Evolutionary conservation across 805 yeast genomes (phyloP), one percentile per base, ranked within the genome.

Genomic region (Pichia deserticola): DNA sequence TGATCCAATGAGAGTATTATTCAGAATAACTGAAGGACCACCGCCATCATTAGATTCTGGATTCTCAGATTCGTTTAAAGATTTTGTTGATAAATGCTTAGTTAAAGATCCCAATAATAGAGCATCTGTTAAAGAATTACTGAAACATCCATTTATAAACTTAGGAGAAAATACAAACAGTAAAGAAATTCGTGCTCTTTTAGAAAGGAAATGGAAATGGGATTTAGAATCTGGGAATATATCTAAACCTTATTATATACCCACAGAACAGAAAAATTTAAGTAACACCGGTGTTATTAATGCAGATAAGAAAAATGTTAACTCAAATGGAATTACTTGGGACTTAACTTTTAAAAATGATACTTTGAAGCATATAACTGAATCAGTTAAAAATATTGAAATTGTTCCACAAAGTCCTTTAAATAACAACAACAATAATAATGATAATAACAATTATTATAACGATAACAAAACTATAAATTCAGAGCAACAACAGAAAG

Each of bases 21-120:
- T 76, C 53, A 60, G 65, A 40, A 79, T 79, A 39, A 79, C 81
- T 0, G 73, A 75, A 49, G 70, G 71, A 39, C 63, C 66, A 7
- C 72, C 84, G 7, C 82, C 82, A 1, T 56, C 63, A 10, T 45
- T 68, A 40, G 70, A 67, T n/a, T 57, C 66, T 7, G 60, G 60
- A 8, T 68, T 65, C 50, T 55, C 62, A 38, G 48, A 42, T 5
- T 59, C 75, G 15, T 86, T 86, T 56, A 79, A 80, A 55, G 84
- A 78, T 57, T 92, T 93, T 66, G 80, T 89, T 27, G 64, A 66
- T 29, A 66, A 66, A 48, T 92, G 97, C 65, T 72, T 93, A 47
- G 78, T 79, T 38, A 86, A 81, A 63, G 81, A 83, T 54, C 90
- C 95, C 30, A 64, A 64, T 12, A 67, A 72, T 42, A 71, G 99